Evolutionary conservation across 1,284 basidiomycete species (phyloP).

Genomic region (Blastosporella zonata): DNA sequence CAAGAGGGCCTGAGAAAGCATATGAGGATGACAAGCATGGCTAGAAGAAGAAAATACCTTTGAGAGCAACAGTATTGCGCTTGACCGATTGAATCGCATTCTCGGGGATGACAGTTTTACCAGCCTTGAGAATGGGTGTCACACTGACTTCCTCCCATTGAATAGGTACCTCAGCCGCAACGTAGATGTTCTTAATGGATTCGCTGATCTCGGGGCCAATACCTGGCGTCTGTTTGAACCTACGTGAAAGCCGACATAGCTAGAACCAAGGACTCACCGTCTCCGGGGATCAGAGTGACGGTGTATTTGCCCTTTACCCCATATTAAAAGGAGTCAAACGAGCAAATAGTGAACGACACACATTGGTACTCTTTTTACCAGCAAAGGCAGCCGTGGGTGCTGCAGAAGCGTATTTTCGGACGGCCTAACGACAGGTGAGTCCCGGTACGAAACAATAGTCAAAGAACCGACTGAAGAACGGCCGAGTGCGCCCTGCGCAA

Average conservation of each 20-base stretch:
- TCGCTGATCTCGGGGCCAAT: slow-evolving; percentile 99
- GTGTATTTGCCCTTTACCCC: slow-evolving; percentile 87
- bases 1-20: slow-evolving; percentile 69
- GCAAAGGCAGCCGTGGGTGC: slow-evolving; percentile 83
- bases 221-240: slow-evolving; percentile 49
- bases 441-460: slow-evolving; percentile 10
- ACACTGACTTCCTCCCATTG: slow-evolving; percentile 99
- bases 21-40: background rate
- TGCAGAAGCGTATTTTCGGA: slow-evolving; percentile 65
- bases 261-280: slow-evolving; percentile 53
- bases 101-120: slow-evolving; percentile 97
- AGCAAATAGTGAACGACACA: slow-evolving; percentile 38
- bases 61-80: slow-evolving; percentile 97
- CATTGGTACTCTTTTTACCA: slow-evolving; percentile 83
- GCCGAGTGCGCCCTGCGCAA: slow-evolving; percentile 50
- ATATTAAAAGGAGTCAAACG: slow-evolving; percentile 6
- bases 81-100: slow-evolving; percentile 89
- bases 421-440: slow-evolving; percentile 36
- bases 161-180: slow-evolving; percentile 88
- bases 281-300: slow-evolving; percentile 90
- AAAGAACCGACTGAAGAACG: slow-evolving; percentile 39
- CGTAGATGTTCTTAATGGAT: slow-evolving; percentile 93
- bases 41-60: slow-evolving; percentile 59
- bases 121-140: slow-evolving; percentile 89
- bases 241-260: slow-evolving; percentile 10